These are phyloP conservation scores for Pleomassaria siparia DNA, from an alignment of 2,329 filamentous ascomycete genomes.

Conservation along the genomic window DNA sequence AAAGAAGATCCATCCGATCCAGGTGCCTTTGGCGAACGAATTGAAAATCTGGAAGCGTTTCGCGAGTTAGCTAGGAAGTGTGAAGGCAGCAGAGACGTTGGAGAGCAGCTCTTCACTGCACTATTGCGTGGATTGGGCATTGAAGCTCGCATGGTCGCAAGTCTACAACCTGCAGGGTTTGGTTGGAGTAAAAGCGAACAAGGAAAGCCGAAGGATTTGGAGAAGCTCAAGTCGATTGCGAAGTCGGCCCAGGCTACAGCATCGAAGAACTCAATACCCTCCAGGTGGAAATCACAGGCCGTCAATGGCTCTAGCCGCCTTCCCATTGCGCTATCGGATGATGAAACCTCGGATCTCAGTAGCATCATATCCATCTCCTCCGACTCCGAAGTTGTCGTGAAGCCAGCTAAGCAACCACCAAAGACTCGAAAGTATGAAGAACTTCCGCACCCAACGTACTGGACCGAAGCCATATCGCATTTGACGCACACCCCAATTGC, in stretches of 20 bases:
- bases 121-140: constrained; percentile 78
- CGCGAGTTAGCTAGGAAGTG: constrained; percentile 67
- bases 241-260: neutral
- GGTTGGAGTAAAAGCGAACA: constrained; percentile 89
- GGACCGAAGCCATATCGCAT: constrained; percentile 86
- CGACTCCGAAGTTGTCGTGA: constrained; percentile 57
- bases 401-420: constrained; percentile 44
- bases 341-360: constrained; percentile 49
- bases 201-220: constrained; percentile 43
- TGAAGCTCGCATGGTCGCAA: constrained; percentile 81
- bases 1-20: constrained; percentile 63
- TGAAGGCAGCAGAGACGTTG: constrained; percentile 81
- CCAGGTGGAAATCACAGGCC: constrained; percentile 8
- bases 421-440: constrained; percentile 63
- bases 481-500: constrained; percentile 76
- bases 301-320: constrained; percentile 30
- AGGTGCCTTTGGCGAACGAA: constrained; percentile 72
- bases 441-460: constrained; percentile 83
- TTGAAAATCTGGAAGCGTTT: constrained; percentile 68
- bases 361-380: constrained; percentile 48
- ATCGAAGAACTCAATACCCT: neutral
- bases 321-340: constrained; percentile 51
- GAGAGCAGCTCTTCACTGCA: constrained; percentile 86
- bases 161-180: constrained; percentile 82
- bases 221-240: constrained; percentile 18